Evolutionary conservation across 352 stramenopile species (phyloP).

Genomic region (Pythium dissimile): DNA sequence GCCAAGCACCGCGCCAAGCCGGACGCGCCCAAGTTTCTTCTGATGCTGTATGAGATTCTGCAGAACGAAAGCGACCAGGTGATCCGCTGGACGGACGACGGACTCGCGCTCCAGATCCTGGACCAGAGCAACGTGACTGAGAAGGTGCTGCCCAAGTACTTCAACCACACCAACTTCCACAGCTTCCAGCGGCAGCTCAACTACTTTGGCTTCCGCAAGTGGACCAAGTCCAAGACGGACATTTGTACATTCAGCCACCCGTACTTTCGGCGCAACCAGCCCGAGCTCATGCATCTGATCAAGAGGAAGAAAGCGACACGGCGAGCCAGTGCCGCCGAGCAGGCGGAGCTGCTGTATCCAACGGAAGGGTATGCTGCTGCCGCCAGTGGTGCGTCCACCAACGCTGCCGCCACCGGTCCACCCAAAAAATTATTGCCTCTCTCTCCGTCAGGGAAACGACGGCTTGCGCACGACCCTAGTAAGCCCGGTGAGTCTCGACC

Average conservation of each 20-base stretch:
- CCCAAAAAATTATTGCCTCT: slow-evolving; percentile 32
- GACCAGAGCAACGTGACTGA: slow-evolving; percentile 49
- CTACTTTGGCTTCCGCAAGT: slow-evolving; percentile 86
- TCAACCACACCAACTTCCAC: slow-evolving; percentile 88
- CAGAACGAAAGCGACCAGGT: slow-evolving; percentile 41
- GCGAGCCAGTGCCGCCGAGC: slow-evolving; percentile 25
- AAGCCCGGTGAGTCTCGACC: neutral
- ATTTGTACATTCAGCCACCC: slow-evolving; percentile 85
- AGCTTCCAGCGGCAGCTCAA: slow-evolving; percentile 88
- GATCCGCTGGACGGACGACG: slow-evolving; percentile 51
- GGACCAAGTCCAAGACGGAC: slow-evolving; percentile 64
- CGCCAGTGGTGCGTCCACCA: neutral
- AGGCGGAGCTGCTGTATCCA: slow-evolving; percentile 15
- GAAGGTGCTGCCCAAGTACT: slow-evolving; percentile 84
- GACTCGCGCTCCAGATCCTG: slow-evolving; percentile 42
- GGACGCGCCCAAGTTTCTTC: slow-evolving; percentile 49
- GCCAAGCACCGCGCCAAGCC: slow-evolving; percentile 29
- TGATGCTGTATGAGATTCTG: slow-evolving; percentile 55
- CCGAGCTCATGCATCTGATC: slow-evolving; percentile 70
- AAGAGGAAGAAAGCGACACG: slow-evolving; percentile 77
- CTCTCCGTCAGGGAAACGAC: slow-evolving; percentile 49
- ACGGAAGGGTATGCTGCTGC: slow-evolving; percentile 1
- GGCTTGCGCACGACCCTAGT: slow-evolving; percentile 20
- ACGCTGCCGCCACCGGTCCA: neutral
- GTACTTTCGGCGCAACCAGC: slow-evolving; percentile 73